phyloP scores from a whole-genome alignment of 768 basidiomycete species.

The Boletus eberwhitei region DNA sequence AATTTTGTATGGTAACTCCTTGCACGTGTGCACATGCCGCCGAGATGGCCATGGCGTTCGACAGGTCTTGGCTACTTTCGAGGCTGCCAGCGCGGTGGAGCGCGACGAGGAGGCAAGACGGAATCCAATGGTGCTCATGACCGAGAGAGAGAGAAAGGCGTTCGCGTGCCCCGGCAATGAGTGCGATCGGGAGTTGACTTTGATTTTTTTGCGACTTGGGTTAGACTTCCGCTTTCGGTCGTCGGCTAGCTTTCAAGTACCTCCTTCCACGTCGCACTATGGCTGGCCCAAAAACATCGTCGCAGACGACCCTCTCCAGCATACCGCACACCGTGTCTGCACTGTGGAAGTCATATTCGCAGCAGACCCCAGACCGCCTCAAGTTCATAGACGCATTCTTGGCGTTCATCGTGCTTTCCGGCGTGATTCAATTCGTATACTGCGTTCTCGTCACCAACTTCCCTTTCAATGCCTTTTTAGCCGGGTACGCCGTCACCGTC shows the following conservation, averaged over 20 bases:
- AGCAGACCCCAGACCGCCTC: constrained; percentile 75
- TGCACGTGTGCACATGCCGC: constrained; percentile 47
- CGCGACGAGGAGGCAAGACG: constrained; percentile 25
- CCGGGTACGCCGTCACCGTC: constrained; percentile 62
- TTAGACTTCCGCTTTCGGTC: constrained; percentile 15
- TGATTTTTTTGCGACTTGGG: not conserved
- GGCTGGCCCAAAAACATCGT: constrained; percentile 35
- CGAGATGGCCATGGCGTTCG: constrained; percentile 23
- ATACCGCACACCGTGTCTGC: constrained; percentile 41
- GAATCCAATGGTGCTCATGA: constrained; percentile 23
- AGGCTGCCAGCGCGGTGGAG: constrained; percentile 9
- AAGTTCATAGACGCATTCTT: constrained; percentile 95
- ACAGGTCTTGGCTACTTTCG: constrained; percentile 11
- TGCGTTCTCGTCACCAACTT: constrained; percentile 88
- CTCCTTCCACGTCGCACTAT: constrained; percentile 27
- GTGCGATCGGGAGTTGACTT: not conserved
- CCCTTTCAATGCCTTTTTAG: constrained; percentile 96
- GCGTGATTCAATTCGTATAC: constrained; percentile 87
- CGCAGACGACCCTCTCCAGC: constrained; percentile 14
- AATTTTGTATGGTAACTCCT: constrained; percentile 58
- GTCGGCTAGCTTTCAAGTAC: not conserved
- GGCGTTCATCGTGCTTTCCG: constrained; percentile 86
- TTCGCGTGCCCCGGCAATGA: not conserved
- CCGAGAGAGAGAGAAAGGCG: not conserved
- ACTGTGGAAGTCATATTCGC: constrained; percentile 74